Conservation (phyloP, 2,329 filamentous ascomycete species). For the Cordyceps militaris region DNA sequence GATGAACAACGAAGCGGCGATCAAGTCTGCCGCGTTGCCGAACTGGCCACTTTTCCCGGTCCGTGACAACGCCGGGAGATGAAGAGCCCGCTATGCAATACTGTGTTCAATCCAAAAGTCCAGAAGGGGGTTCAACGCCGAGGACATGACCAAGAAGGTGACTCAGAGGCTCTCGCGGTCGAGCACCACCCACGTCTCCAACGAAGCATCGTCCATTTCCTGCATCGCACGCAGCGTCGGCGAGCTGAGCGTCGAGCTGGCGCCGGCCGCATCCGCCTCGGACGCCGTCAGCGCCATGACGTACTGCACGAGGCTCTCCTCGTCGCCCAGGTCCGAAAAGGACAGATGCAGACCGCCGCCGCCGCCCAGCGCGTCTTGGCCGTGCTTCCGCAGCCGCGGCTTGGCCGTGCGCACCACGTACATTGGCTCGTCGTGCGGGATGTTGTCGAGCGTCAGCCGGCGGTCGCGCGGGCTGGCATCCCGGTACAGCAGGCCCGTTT, state of each 20-base stretch:
- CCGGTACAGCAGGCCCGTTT: not conserved
- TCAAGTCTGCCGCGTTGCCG: not conserved
- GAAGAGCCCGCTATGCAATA: not conserved
- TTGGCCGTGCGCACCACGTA: constrained; percentile 3
- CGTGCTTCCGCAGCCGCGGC: not conserved
- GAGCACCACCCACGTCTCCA: constrained; percentile 3
- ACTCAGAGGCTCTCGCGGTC: not conserved
- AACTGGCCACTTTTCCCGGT: not conserved
- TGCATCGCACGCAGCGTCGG: constrained; percentile 4
- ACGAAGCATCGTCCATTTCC: not conserved
- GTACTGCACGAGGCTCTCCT: constrained; percentile 4
- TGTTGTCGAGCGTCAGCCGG: not conserved
- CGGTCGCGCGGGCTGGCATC: not conserved
- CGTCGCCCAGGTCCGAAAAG: not conserved
- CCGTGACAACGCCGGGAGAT: not conserved
- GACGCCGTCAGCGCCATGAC: constrained; percentile 5
- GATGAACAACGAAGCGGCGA: not conserved
- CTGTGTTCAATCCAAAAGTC: not conserved
- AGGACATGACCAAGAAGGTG: too few relatives aligned
- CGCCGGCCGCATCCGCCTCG: not conserved
- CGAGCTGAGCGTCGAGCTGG: constrained; percentile 8
- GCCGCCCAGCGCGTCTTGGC: not conserved
- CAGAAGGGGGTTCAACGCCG: too few relatives aligned
- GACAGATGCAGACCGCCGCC: not conserved
- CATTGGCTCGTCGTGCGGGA: constrained; percentile 2